These are phyloP conservation scores for Lasiodiplodia citricola DNA, from an alignment of 2,329 filamentous ascomycete genomes.

Conservation along the genomic window DNA sequence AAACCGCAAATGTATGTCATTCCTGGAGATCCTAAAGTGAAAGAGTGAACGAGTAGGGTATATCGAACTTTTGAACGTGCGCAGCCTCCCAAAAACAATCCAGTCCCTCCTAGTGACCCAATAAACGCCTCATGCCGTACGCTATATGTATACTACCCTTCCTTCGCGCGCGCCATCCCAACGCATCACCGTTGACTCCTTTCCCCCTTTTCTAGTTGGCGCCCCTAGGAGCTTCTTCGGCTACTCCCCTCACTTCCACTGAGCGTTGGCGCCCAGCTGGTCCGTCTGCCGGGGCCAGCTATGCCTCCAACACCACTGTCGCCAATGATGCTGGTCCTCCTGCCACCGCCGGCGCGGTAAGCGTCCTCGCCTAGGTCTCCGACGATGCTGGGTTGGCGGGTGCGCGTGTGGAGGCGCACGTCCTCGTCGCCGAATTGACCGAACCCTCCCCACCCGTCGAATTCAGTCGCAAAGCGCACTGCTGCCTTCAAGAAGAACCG, in stretches of 20 bases:
- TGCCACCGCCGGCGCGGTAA: slow-evolving; percentile 4
- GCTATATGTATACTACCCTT: background rate
- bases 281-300: slow-evolving; percentile 1
- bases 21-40: background rate
- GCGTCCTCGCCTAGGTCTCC: slow-evolving; percentile 9
- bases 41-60: slow-evolving; percentile 24
- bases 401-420: slow-evolving; percentile 23
- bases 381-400: slow-evolving; percentile 17
- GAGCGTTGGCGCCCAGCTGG: slow-evolving; percentile 4
- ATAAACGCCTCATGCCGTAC: background rate
- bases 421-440: slow-evolving; percentile 30
- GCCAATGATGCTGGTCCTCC: slow-evolving; percentile 15
- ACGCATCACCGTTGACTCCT: background rate
- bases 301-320: background rate
- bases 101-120: background rate
- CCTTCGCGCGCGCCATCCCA: background rate
- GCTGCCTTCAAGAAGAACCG: slow-evolving; percentile 71
- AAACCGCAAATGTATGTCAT: background rate
- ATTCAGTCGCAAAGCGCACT: slow-evolving; percentile 74
- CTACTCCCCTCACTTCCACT: slow-evolving; percentile 3
- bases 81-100: background rate
- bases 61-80: slow-evolving; percentile 16
- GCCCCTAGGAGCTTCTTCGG: background rate
- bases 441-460: slow-evolving; percentile 69
- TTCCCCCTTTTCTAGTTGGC: background rate